Percentiles rank a stretch among this genome's conserved stretches.
Evolutionary conservation across 805 yeast species (phyloP).

Genomic region (Hanseniaspora hatyaiensis): DNA sequence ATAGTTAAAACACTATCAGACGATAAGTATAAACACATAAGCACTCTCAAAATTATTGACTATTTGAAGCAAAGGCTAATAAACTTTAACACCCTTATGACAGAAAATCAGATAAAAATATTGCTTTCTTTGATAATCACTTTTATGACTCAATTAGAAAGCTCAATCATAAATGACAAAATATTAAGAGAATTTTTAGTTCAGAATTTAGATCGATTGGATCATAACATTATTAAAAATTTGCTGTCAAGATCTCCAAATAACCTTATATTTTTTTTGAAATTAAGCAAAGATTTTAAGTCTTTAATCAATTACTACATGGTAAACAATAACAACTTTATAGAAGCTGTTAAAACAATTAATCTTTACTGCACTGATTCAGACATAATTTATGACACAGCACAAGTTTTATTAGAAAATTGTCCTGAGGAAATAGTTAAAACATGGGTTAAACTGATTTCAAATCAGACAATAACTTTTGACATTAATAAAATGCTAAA

Average conservation of each 20-base stretch:
- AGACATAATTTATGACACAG: conserved; percentile 47
- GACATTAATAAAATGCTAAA: conserved; percentile 61
- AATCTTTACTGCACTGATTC: conserved; percentile 37
- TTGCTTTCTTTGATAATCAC: conserved; percentile 31
- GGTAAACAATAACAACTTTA: conserved; percentile 52
- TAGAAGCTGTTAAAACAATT: conserved; percentile 50
- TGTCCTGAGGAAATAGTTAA: conserved; percentile 60
- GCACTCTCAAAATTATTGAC: conserved; percentile 33
- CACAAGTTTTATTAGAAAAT: conserved; percentile 58
- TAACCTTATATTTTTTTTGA: conserved; percentile 58
- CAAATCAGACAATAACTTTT: conserved; percentile 30
- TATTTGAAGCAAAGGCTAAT: conserved; percentile 17
- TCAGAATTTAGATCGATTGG: conserved; percentile 29
- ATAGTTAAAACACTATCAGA: conserved; percentile 36
- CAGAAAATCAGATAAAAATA: conserved; percentile 26
- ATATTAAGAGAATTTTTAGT: conserved; percentile 18
- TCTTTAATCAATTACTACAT: conserved; percentile 62
- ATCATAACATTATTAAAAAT: conserved; percentile 50
- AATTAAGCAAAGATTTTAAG: conserved; percentile 52
- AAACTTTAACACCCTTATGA: conserved; percentile 15
- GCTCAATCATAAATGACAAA: neutral
- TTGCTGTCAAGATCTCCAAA: conserved; percentile 58
- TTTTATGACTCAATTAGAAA: conserved; percentile 22
- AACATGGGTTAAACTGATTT: conserved; percentile 55
- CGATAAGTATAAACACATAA: conserved; percentile 38